phyloP scores from a whole-genome alignment of 345 rosid species.

The Cardamine resedifolia region DNA sequence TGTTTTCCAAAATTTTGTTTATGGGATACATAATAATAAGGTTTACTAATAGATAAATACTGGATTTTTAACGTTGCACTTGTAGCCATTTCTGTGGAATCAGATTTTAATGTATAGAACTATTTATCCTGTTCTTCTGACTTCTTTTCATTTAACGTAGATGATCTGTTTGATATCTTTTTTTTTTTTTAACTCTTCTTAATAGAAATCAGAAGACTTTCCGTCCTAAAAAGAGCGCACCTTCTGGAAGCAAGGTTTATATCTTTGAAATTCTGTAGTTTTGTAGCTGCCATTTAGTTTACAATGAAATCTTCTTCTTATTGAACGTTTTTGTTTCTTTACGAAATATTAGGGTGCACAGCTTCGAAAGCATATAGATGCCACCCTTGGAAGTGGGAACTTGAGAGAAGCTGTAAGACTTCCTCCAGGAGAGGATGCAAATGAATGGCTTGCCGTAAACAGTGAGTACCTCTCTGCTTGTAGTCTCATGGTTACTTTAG shows the following conservation, averaged over 20 bases:
- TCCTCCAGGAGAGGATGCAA: conserved; percentile 98
- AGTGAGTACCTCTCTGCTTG: conserved; percentile 50
- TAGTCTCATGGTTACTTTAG: conserved; percentile 1
- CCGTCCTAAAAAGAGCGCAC: conserved; percentile 97
- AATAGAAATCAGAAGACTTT: conserved; percentile 94
- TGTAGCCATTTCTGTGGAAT: not conserved
- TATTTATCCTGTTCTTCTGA: not conserved
- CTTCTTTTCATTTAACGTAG: not conserved
- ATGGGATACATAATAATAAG: not conserved
- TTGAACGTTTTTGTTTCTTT: conserved; percentile 20
- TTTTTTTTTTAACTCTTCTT: not conserved
- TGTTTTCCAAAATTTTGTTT: not conserved
- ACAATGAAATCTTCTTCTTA: not conserved
- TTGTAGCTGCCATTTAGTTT: not conserved
- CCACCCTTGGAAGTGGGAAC: conserved; percentile 96
- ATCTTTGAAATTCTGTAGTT: conserved; percentile 5
- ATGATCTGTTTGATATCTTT: conserved; percentile 3
- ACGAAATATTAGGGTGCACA: conserved; percentile 81
- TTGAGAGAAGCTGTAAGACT: conserved; percentile 98
- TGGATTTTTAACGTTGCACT: not conserved
- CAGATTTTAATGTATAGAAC: not conserved
- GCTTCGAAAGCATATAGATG: conserved; percentile 96
- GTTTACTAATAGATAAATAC: not conserved
- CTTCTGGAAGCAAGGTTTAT: conserved; percentile 94
- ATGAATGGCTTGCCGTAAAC: conserved; percentile 99